Conservation (phyloP, 768 basidiomycete genomes). For the Fomitopsis serialis region DNA sequence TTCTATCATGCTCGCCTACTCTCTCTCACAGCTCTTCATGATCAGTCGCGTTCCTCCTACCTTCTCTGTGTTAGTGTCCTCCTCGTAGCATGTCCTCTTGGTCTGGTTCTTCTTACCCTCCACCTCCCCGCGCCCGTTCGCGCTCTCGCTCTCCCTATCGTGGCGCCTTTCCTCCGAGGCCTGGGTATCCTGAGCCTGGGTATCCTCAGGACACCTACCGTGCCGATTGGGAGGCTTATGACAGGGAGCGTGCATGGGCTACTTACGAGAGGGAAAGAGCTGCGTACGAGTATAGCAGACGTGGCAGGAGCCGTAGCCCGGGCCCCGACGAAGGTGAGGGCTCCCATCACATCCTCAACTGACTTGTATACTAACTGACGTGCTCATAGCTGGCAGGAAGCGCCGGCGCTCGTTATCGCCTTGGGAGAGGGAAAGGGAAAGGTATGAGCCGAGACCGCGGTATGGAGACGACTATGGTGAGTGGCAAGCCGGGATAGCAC, state of each 20-base stretch:
- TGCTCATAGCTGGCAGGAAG: slow-evolving; percentile 53
- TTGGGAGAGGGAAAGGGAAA: slow-evolving; percentile 76
- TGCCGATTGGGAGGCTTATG: slow-evolving; percentile 64
- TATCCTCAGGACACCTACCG: slow-evolving; percentile 58
- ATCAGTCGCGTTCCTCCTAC: slow-evolving; percentile 49
- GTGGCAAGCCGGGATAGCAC: slow-evolving; percentile 5
- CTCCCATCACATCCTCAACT: neutral
- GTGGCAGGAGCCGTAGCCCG: slow-evolving; percentile 77
- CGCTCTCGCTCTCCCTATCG: slow-evolving; percentile 74
- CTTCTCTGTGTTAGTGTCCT: slow-evolving; percentile 46
- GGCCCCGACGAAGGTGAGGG: slow-evolving; percentile 57
- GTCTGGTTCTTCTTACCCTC: slow-evolving; percentile 66
- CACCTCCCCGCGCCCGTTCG: slow-evolving; percentile 69
- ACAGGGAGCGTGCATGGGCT: slow-evolving; percentile 65
- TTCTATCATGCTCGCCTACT: slow-evolving; percentile 84
- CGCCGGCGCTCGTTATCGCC: slow-evolving; percentile 76
- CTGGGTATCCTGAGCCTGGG: slow-evolving; percentile 48
- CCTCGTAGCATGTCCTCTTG: slow-evolving; percentile 74
- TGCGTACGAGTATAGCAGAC: slow-evolving; percentile 61
- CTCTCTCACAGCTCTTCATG: slow-evolving; percentile 67
- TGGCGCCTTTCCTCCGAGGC: slow-evolving; percentile 48
- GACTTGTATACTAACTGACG: slow-evolving; percentile 5
- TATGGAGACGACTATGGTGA: slow-evolving; percentile 81
- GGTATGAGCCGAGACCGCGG: slow-evolving; percentile 78
- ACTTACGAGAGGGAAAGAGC: slow-evolving; percentile 65